Base-by-base conservation (phyloP, 805 yeast species). In the Tetrapisispora nanseiensis region DNA sequence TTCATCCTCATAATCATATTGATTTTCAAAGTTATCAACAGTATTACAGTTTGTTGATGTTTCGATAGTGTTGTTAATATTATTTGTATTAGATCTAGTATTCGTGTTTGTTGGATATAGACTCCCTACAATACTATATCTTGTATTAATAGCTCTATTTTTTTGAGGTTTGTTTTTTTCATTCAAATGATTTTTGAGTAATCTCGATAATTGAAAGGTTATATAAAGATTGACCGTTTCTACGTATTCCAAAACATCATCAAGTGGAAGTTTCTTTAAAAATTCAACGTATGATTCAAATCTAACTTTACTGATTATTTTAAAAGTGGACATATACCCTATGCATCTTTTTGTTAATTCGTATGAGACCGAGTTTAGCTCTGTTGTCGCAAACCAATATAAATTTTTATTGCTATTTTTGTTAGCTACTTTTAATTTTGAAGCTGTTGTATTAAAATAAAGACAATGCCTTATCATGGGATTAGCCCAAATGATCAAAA, bases 171-270 rank as follows among this genome's bases (percentile, higher is more conserved):
- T 23, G 6, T n/a, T 13, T 16, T 39, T n/a, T 26, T 39, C 33
- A 12, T 34, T 40, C 12, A 13, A 34, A 19, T 19, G 19, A 28
- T 19, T 16, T 3, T 39, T 34, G 13, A 71, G 66, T 41, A 75
- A 67, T 45, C 76, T 69, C 32, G 78, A 73, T 42, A 89, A 65
- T 35, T 85, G 86, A 54, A 83, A 86, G 0, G 94, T 82, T 29
- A 87, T 72, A 61, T 82, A 86, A 19, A 86, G 67, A 53, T 87
- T 89, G 38, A 85, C 52, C 26, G 82, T 64, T 31, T 86, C 86
- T 0, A 86, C 72, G 50, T 80, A 78, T 2, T 59, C 15, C 23
- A 59, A 57, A 48, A 82, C 81, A 8, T 65, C 69, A 0, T 57
- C 60, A 0, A 49, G 42, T 0, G 78, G 62, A 27, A 56, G 23